Evolutionary conservation across 2,329 filamentous ascomycete species (phyloP).

Genomic region (Ambrosiella cleistominuta): DNA sequence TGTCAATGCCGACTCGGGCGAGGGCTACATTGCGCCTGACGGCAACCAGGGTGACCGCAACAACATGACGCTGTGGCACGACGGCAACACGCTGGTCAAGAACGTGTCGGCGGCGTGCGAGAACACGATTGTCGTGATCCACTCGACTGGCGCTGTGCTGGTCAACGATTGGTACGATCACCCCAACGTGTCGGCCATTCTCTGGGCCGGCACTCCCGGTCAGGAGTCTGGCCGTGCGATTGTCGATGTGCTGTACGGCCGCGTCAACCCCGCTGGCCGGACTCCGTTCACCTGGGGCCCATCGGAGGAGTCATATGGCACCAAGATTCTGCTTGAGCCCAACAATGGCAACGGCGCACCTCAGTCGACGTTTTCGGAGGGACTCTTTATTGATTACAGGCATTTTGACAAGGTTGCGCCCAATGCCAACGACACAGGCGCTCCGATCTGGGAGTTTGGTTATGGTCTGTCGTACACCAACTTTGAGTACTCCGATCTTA

Average conservation of each 20-base stretch:
- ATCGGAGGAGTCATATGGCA: conserved; percentile 48
- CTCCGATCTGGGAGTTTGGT: conserved; percentile 66
- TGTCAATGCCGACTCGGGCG: conserved; percentile 71
- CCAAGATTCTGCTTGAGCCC: conserved; percentile 46
- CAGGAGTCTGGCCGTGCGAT: conserved; percentile 71
- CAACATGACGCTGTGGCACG: conserved; percentile 78
- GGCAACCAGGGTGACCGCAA: conserved; percentile 77
- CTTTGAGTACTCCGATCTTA: conserved; percentile 55
- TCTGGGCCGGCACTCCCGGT: conserved; percentile 68
- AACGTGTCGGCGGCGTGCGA: conserved; percentile 60
- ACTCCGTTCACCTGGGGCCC: conserved; percentile 66
- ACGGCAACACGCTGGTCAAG: conserved; percentile 64
- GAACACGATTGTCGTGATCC: conserved; percentile 86
- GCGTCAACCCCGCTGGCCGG: conserved; percentile 58
- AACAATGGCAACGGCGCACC: conserved; percentile 51
- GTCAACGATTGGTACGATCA: conserved; percentile 57
- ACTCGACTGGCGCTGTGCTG: conserved; percentile 66
- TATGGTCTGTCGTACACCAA: conserved; percentile 67
- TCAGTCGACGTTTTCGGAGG: conserved; percentile 59
- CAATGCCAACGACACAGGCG: conserved; percentile 26
- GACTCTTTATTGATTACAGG: conserved; percentile 55
- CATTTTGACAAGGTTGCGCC: conserved; percentile 47
- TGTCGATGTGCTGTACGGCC: conserved; percentile 68
- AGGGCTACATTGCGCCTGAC: conserved; percentile 71
- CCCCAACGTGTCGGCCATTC: conserved; percentile 65